A percentile compares a stretch with the other conserved stretches of the same genome.
Evolutionary conservation across 2,329 filamentous ascomycete genomes (phyloP).

Genomic region (Penicillium expansum): DNA sequence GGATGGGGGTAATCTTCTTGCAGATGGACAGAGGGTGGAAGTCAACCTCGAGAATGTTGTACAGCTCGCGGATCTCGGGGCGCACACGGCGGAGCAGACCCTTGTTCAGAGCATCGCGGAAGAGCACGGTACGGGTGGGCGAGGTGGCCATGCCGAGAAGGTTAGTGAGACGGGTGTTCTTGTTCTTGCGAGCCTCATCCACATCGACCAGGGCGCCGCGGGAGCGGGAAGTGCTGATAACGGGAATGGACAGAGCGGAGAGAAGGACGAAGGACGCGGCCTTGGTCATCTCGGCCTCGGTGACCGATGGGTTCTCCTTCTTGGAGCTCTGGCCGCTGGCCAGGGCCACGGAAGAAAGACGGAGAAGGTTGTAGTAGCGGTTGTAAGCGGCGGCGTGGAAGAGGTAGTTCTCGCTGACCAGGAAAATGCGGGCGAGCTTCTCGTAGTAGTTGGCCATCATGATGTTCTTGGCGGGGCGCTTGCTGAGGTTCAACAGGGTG

Average conservation of each 20-base stretch:
- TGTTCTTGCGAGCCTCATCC: slow-evolving; percentile 96
- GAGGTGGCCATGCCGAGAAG: slow-evolving; percentile 88
- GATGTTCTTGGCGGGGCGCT: slow-evolving; percentile 94
- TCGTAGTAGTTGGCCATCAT: slow-evolving; percentile 99
- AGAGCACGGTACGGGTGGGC: slow-evolving; percentile 83
- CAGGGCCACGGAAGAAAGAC: slow-evolving; percentile 80
- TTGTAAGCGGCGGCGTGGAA: slow-evolving; percentile 99
- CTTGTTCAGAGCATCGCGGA: slow-evolving; percentile 95
- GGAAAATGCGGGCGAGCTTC: slow-evolving; percentile 96
- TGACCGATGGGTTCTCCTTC: slow-evolving; percentile 87
- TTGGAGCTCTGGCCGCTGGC: slow-evolving; percentile 85
- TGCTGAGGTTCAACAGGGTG: slow-evolving; percentile 94
- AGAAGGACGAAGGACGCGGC: slow-evolving; percentile 93
- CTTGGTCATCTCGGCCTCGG: slow-evolving; percentile 87
- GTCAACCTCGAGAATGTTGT: slow-evolving; percentile 98
- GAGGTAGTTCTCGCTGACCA: slow-evolving; percentile 98
- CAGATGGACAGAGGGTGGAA: slow-evolving; percentile 99
- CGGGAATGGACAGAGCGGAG: slow-evolving; percentile 93
- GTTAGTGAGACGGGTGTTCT: slow-evolving; percentile 96
- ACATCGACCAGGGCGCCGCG: slow-evolving; percentile 95
- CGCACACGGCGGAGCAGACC: slow-evolving; percentile 87
- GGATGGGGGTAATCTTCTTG: slow-evolving; percentile 96
- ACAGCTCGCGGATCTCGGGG: slow-evolving; percentile 93
- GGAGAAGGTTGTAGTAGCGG: slow-evolving; percentile 93
- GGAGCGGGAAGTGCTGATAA: slow-evolving; percentile 97